phyloP scores from a whole-genome alignment of 2,329 filamentous ascomycete genomes.

The Aspergillus persii region DNA sequence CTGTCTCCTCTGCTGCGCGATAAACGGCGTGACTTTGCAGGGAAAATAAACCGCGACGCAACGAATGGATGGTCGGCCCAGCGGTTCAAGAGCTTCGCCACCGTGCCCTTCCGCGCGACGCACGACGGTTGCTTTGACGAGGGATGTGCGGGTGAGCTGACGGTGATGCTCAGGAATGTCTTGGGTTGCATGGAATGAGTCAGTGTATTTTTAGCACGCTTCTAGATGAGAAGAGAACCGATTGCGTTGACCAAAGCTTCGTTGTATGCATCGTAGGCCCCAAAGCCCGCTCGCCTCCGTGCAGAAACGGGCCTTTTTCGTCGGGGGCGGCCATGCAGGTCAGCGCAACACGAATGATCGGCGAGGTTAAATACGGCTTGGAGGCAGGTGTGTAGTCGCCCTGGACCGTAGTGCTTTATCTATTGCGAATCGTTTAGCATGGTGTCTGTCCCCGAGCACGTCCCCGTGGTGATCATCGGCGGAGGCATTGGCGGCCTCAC shows the following conservation, averaged over 20 bases:
- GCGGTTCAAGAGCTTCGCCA: neutral
- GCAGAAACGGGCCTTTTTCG: neutral
- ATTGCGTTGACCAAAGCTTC: too few relatives aligned
- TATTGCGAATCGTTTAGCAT: neutral
- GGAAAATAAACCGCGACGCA: neutral
- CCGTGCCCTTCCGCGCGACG: neutral
- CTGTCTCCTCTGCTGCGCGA: neutral
- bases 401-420: neutral
- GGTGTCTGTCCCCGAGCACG: neutral
- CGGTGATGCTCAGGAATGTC: neutral
- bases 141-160: neutral
- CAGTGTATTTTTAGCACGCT: neutral
- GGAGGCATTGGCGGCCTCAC: slow-evolving; percentile 3
- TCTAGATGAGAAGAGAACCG: too few relatives aligned
- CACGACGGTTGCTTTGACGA: neutral
- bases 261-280: neutral
- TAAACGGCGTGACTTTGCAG: neutral
- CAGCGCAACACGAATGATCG: neutral
- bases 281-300: neutral
- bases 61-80: neutral
- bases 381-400: neutral
- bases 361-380: neutral
- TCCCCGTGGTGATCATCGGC: slow-evolving; percentile 1
- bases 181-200: neutral
- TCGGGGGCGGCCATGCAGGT: neutral